Base-by-base conservation (phyloP, 495 filamentous ascomycete species). In the Pseudevernia furfuracea region DNA sequence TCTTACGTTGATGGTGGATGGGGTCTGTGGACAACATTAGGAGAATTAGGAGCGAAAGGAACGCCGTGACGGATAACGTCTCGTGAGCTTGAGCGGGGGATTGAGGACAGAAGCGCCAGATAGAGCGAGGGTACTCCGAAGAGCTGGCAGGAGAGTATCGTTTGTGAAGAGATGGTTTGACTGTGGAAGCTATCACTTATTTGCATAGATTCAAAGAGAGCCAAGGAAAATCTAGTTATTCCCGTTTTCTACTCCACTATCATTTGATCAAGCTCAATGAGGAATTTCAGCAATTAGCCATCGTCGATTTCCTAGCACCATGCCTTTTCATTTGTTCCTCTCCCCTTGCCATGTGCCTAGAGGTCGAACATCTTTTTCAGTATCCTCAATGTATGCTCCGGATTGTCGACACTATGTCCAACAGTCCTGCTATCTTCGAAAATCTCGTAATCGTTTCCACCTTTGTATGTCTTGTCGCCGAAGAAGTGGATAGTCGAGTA, bases 401-500 rank as follows among this genome's bases (percentile, higher is more conserved):
- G 92, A 57, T 80, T 82, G 58, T 80, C 81, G 58, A 97, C 94
- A 23, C 84, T 76, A 75, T 98, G 94, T 10, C 94, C 94, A 58
- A 89, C 84, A 17, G 89, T 93, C 66, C 92, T 79, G 53, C 80
- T 70, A 73, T 98, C 94, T 58, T 74, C 71, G 74, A 86, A 97
- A 70, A 98, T 96, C 81, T 98, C 94, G 68, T 86, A 91, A 74
- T 98, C 94, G 73, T 97, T 98, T 53, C 94, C 94, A 62, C 94
- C 93, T 69, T 84, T 74, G 69, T 81, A 83, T 34, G 89, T 89
- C 84, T 97, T 98, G 79, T 98, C 94, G 55, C 94, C 94, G 73
- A 97, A 97, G 84, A 97, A 98, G 80, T 97, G 94, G 71, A 97
- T 88, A 32, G 85, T 92, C 61, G 82, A 88, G 76, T 92, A 98